These are phyloP conservation scores for Backusella macrospora DNA, from an alignment of 192 early-diverging fungal genomes.

Conservation along the genomic window DNA sequence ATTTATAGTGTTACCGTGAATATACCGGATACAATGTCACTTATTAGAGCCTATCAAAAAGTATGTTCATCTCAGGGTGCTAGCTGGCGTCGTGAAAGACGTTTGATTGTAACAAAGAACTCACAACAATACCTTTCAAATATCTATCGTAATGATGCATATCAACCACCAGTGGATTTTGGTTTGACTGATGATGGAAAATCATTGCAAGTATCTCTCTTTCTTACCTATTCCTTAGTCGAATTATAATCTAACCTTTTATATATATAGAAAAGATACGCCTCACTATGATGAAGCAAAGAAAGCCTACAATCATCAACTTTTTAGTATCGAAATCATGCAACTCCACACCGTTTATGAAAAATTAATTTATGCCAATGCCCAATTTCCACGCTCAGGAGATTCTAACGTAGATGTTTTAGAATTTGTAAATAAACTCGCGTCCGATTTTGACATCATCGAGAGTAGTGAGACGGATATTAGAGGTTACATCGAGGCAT, in stretches of 20 bases:
- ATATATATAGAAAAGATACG: background rate
- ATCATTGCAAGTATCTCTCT: background rate
- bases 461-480: constrained; percentile 53
- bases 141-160: constrained; percentile 35
- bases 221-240: background rate
- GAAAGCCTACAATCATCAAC: constrained; percentile 20
- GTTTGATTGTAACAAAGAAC: constrained; percentile 53
- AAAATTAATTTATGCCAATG: constrained; percentile 54
- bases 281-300: background rate
- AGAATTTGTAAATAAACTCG: constrained; percentile 63
- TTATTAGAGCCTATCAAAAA: constrained; percentile 43
- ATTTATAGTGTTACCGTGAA: background rate
- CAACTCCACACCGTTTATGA: constrained; percentile 61
- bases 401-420: constrained; percentile 58
- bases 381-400: constrained; percentile 63
- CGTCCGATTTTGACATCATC: constrained; percentile 60
- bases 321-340: constrained; percentile 50
- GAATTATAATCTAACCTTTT: background rate
- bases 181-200: background rate
- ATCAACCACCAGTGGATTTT: constrained; percentile 30
- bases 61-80: constrained; percentile 48
- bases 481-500: constrained; percentile 56
- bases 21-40: constrained; percentile 34
- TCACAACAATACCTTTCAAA: constrained; percentile 49
- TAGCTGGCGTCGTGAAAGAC: constrained; percentile 49